phyloP scores from a whole-genome alignment of 2,329 filamentous ascomycete species.

The Pezicula rhizophila region DNA sequence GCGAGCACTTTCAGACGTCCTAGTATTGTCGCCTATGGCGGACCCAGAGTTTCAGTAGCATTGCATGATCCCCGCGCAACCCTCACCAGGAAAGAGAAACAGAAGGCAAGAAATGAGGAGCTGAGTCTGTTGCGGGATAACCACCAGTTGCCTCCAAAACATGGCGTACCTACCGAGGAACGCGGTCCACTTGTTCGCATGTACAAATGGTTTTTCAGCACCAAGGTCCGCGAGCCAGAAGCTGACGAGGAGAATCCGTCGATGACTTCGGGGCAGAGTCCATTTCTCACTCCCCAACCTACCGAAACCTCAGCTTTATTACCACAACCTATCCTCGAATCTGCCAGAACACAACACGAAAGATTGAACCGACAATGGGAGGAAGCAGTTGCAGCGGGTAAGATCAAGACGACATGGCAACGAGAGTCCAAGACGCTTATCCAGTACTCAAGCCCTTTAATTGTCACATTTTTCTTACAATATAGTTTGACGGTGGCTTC shows the following conservation, averaged over 20 bases:
- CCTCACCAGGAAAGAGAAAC: conserved; percentile 49
- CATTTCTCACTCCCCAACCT: conserved; percentile 22
- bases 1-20: conserved; percentile 68
- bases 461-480: conserved; percentile 71
- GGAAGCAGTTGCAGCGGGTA: conserved; percentile 60
- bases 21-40: conserved; percentile 68
- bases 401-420: conserved; percentile 86
- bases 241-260: conserved; percentile 34
- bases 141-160: conserved; percentile 58
- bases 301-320: conserved; percentile 34
- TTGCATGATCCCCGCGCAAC: conserved; percentile 43
- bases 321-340: conserved; percentile 32
- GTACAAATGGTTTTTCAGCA: conserved; percentile 45
- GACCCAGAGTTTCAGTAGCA: conserved; percentile 63
- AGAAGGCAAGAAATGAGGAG: conserved; percentile 52
- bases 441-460: conserved; percentile 64
- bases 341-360: conserved; percentile 43
- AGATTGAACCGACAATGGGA: conserved; percentile 70
- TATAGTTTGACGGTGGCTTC: conserved; percentile 80
- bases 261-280: conserved; percentile 8
- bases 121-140: conserved; percentile 59
- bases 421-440: conserved; percentile 78
- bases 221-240: conserved; percentile 38
- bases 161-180: conserved; percentile 29
- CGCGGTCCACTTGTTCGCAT: conserved; percentile 31